Percentiles rank a stretch among this genome's conserved stretches.
phyloP scores from a whole-genome alignment of 257 asterid genomes.

The Solanum pennellii region DNA sequence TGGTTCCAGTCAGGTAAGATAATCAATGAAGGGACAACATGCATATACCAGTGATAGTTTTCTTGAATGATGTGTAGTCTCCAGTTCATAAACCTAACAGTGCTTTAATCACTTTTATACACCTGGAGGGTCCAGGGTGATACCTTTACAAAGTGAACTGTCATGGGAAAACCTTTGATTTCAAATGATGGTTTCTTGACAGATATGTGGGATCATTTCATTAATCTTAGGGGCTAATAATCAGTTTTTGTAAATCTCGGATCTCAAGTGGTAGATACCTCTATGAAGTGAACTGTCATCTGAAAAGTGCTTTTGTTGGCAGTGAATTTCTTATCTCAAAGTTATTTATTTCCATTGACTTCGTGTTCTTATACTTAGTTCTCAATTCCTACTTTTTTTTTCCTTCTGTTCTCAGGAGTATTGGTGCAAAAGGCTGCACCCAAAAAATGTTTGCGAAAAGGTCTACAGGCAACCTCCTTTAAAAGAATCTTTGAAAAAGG shows the following conservation, averaged over 20 bases:
- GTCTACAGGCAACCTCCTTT: constrained; percentile 97
- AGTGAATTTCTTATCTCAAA: neutral
- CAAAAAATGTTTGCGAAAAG: constrained; percentile 93
- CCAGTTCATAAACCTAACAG: neutral
- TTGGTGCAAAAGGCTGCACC: constrained; percentile 95
- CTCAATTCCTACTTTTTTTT: neutral
- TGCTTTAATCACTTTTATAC: neutral
- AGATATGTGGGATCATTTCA: neutral
- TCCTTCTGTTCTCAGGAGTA: constrained; percentile 46
- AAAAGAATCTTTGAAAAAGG: constrained; percentile 87
- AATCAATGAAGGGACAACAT: neutral
- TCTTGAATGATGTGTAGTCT: neutral
- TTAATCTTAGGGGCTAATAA: neutral
- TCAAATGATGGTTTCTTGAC: neutral
- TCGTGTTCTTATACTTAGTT: neutral
- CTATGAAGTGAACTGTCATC: neutral
- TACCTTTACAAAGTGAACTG: neutral
- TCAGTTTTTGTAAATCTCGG: neutral
- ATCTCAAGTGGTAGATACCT: neutral
- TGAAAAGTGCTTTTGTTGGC: neutral
- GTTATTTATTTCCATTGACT: neutral
- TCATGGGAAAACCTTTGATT: neutral
- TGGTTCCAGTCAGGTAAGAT: neutral
- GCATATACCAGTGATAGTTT: neutral
- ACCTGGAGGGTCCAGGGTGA: neutral